Evolutionary conservation across 768 basidiomycete species (phyloP), one percentile per base, ranked within the genome.

Genomic region (Glaciozyma antarctica): DNA sequence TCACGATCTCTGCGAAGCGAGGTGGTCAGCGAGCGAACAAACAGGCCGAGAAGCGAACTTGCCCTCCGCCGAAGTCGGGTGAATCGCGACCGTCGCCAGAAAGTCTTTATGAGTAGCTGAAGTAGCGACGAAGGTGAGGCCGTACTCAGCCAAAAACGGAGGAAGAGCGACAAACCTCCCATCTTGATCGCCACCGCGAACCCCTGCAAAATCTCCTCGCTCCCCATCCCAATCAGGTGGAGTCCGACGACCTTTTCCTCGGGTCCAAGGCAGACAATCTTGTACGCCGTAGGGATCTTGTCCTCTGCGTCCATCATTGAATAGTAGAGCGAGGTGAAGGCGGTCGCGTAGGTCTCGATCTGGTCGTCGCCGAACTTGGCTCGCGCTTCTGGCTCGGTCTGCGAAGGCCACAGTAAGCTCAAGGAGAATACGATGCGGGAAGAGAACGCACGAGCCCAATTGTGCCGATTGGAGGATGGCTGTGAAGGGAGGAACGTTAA

Each of bases 221-320:
- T 88, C 51, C 95, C 95, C 67, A 81, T 74, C 10, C 95, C 95
- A 63, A 98, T 84, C 69, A 97, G 84, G 78, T 98, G 95, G 52
- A 97, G 79, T 17, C 95, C 95, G n/a, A 98, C 90, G 48, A 99
- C 87, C 73, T 87, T 88, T 77, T 98, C 92, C 73, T 97, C 91
- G 19, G 84, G 83, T 2, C 93, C 92, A 13, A 83, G 84, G 61
- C 84, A 85, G 72, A 99, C 79, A 43, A 99, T 82, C 79, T 98
- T 99, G 81, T 92, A 91, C 64, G 91, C 81, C 0, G 93, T 88
- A 2, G 95, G 95, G 72, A 95, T 89, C 77, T 95, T 97, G 81
- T 97, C 81, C 66, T 93, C 88, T 1, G 83, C 63, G 38, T 78
- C 82, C 48, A 94, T 78, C 86, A 94, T 90, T 45, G 90, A 87